A percentile compares a stretch with the other conserved stretches of the same genome.
Evolutionary conservation across 768 basidiomycete genomes (phyloP).

Genomic region (Boletus reticulatus): DNA sequence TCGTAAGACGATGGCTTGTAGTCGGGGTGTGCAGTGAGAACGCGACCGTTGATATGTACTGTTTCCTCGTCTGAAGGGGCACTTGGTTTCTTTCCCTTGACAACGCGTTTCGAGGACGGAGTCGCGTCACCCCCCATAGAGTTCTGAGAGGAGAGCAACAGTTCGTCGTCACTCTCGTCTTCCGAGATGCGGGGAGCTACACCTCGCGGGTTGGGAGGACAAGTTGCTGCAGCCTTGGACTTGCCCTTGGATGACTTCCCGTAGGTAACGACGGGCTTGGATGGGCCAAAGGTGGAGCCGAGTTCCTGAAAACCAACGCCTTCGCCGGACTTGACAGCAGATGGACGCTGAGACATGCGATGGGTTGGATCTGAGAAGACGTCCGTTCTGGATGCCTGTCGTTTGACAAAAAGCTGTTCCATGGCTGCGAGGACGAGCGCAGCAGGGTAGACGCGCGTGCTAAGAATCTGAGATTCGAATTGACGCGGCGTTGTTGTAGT

Average conservation of each 20-base stretch:
- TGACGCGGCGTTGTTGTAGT: slow-evolving; percentile 28
- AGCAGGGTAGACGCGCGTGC: not conserved
- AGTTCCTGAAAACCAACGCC: slow-evolving; percentile 27
- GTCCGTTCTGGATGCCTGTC: not conserved
- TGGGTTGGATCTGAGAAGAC: slow-evolving; percentile 14
- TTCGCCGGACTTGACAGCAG: slow-evolving; percentile 22
- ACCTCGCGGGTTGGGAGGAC: not conserved
- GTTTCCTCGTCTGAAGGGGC: not conserved
- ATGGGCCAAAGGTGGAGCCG: slow-evolving; percentile 16
- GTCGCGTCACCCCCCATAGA: slow-evolving; percentile 13
- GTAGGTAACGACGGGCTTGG: slow-evolving; percentile 1
- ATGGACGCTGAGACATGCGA: slow-evolving; percentile 26
- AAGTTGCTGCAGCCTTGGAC: not conserved
- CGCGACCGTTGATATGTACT: slow-evolving; percentile 14
- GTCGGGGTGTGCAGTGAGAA: slow-evolving; percentile 21
- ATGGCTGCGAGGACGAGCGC: slow-evolving; percentile 10
- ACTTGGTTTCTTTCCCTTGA: slow-evolving; percentile 1
- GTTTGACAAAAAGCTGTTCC: slow-evolving; percentile 15
- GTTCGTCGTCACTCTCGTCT: slow-evolving; percentile 29
- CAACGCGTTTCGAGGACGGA: slow-evolving; percentile 8
- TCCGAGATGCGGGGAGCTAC: not conserved
- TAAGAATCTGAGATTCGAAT: not conserved
- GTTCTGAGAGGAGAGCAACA: slow-evolving; percentile 26
- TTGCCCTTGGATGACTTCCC: slow-evolving; percentile 9
- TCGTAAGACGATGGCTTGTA: slow-evolving; percentile 16